phyloP scores from a whole-genome alignment of 164 flowering plant genomes.

The Stephania cephalantha region DNA sequence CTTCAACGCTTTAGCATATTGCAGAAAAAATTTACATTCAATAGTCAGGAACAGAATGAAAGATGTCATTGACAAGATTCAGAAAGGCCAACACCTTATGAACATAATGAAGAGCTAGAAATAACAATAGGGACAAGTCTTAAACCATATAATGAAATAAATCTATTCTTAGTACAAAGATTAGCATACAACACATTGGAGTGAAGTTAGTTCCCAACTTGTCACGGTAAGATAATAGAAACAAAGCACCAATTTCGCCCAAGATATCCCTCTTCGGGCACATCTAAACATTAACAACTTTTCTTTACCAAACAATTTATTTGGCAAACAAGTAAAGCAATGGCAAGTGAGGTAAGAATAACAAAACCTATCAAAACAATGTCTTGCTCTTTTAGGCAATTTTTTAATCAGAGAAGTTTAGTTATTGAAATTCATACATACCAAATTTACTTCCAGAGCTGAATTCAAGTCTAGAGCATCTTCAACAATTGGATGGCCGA shows the following conservation, averaged over 20 bases:
- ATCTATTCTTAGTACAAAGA: background rate
- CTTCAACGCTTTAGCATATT: slow-evolving; percentile 5
- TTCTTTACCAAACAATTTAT: background rate
- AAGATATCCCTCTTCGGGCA: background rate
- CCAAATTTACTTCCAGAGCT: slow-evolving; percentile 15
- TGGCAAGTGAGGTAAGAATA: no score
- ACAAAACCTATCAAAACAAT: background rate
- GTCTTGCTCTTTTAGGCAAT: background rate
- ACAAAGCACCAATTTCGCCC: background rate
- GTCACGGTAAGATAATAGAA: background rate
- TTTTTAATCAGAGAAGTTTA: no score
- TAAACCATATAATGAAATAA: background rate
- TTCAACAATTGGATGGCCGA: slow-evolving; percentile 88
- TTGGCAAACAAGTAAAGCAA: background rate
- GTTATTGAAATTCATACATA: slow-evolving; percentile 14
- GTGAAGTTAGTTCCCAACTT: background rate
- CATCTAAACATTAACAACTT: background rate
- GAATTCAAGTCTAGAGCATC: slow-evolving; percentile 48
- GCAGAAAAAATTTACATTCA: background rate
- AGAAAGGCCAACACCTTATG: background rate
- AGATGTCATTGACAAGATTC: background rate
- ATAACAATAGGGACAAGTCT: background rate
- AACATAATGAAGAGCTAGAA: background rate
- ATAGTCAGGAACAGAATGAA: background rate
- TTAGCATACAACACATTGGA: background rate